phyloP scores from a whole-genome alignment of 768 basidiomycete genomes.

The Cystobasidium onofrii region DNA sequence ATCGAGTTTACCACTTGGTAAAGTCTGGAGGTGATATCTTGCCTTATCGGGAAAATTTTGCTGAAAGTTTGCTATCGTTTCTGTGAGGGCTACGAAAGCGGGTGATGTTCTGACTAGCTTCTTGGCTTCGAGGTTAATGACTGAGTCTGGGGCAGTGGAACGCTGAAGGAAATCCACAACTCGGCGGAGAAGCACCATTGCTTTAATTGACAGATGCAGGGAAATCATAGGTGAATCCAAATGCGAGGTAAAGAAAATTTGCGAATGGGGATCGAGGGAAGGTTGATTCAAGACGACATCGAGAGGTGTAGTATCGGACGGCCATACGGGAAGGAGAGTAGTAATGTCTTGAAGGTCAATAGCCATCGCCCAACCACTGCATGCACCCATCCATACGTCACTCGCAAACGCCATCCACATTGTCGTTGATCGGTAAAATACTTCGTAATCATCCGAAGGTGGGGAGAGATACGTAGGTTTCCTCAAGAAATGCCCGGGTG shows the following conservation, averaged over 20 bases:
- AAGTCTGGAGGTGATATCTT: not conserved
- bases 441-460: conserved; percentile 10
- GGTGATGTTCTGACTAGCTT: not conserved
- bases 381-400: conserved; percentile 23
- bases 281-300: conserved; percentile 21
- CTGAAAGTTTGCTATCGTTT: not conserved
- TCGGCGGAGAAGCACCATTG: not conserved
- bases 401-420: not conserved
- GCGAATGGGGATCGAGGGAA: conserved; percentile 22
- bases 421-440: conserved; percentile 20
- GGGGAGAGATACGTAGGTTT: conserved; percentile 1
- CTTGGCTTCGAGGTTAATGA: conserved; percentile 16
- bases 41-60: conserved; percentile 5
- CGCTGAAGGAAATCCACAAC: conserved; percentile 8
- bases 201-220: conserved; percentile 13
- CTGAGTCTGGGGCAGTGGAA: not conserved
- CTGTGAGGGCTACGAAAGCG: not conserved
- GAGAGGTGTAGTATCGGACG: conserved; percentile 20
- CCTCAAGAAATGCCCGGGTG: conserved; percentile 15
- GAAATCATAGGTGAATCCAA: conserved; percentile 16
- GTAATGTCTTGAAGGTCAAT: conserved; percentile 9
- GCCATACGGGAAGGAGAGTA: conserved; percentile 18
- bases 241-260: conserved; percentile 10
- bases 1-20: conserved; percentile 16
- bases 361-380: conserved; percentile 10